Evolutionary conservation across 2,329 filamentous ascomycete species (phyloP).

Genomic region (Amesomyces nigricolor): DNA sequence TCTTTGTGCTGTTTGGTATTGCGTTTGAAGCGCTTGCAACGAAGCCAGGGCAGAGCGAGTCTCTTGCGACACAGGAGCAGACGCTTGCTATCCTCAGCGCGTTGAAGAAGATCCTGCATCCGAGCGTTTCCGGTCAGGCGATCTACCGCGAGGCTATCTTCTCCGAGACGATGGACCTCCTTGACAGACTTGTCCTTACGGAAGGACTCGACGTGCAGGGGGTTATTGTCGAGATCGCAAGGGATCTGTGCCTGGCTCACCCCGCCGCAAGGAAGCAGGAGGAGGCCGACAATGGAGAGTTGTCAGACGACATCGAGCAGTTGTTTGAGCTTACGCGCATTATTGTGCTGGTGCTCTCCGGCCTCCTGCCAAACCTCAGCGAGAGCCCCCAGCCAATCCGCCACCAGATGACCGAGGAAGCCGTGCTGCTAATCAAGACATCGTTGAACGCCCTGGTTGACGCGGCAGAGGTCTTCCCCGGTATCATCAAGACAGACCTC

Average conservation of each 20-base stretch:
- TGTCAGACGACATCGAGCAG: constrained; percentile 97
- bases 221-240: constrained; percentile 89
- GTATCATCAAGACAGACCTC: constrained; percentile 92
- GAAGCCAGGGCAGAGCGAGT: constrained; percentile 59
- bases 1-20: constrained; percentile 95
- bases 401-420: constrained; percentile 81
- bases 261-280: constrained; percentile 73
- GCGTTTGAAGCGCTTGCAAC: constrained; percentile 93
- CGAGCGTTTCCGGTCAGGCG: constrained; percentile 89
- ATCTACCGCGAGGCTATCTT: constrained; percentile 96
- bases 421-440: constrained; percentile 70
- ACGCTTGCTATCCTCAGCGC: constrained; percentile 79
- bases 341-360: constrained; percentile 86
- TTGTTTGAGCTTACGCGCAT: constrained; percentile 94
- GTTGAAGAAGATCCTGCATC: constrained; percentile 89
- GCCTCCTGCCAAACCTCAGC: constrained; percentile 75
- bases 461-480: constrained; percentile 89
- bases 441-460: constrained; percentile 86
- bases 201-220: constrained; percentile 83
- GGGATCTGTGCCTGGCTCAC: constrained; percentile 83
- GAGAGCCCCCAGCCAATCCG: constrained; percentile 61
- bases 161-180: constrained; percentile 91
- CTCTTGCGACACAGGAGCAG: constrained; percentile 68
- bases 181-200: constrained; percentile 87
- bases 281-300: constrained; percentile 63